A percentile compares a stretch with the other conserved stretches of the same genome.
Evolutionary conservation across 2,329 filamentous ascomycete species (phyloP).

Genomic region (Thelonectria blattea): DNA sequence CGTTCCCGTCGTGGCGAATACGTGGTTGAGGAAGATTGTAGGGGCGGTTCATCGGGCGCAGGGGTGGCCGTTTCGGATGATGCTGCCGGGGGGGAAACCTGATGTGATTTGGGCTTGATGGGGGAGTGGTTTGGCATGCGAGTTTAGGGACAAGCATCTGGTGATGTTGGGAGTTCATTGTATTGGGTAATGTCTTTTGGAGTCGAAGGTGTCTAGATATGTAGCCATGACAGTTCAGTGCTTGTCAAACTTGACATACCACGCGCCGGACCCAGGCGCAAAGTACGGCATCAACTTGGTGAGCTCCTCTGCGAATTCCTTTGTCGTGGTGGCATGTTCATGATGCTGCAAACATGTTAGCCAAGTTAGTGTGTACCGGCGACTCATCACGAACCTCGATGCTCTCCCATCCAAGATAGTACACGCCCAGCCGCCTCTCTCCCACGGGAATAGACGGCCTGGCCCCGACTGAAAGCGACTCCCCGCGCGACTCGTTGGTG

Average conservation of each 20-base stretch:
- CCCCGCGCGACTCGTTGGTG: slow-evolving; percentile 21
- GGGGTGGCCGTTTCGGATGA: slow-evolving; percentile 42
- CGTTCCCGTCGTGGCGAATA: slow-evolving; percentile 39
- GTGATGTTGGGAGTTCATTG: too few species aligned
- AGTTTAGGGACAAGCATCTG: too few species aligned
- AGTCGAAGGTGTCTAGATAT: too few species aligned
- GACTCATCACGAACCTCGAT: slow-evolving; percentile 25
- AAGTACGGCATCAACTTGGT: slow-evolving; percentile 23
- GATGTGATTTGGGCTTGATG: slow-evolving; percentile 31
- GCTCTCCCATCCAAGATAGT: slow-evolving; percentile 32
- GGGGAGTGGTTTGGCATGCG: not conserved
- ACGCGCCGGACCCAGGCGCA: slow-evolving; percentile 25
- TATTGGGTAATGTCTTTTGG: too few species aligned
- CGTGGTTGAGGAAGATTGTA: slow-evolving; percentile 39
- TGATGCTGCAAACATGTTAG: slow-evolving; percentile 21
- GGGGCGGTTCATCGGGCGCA: slow-evolving; percentile 32
- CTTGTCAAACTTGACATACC: slow-evolving; percentile 26
- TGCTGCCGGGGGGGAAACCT: slow-evolving; percentile 39
- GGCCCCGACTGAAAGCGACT: not conserved
- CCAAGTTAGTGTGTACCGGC: too few species aligned
- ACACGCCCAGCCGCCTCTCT: slow-evolving; percentile 22
- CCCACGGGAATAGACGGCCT: not conserved
- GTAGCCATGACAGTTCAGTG: not conserved
- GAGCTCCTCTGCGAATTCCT: slow-evolving; percentile 27
- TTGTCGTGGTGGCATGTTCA: slow-evolving; percentile 21